Evolutionary conservation across 495 filamentous ascomycete species (phyloP).

Genomic region (Penicillium dipodomyicola): DNA sequence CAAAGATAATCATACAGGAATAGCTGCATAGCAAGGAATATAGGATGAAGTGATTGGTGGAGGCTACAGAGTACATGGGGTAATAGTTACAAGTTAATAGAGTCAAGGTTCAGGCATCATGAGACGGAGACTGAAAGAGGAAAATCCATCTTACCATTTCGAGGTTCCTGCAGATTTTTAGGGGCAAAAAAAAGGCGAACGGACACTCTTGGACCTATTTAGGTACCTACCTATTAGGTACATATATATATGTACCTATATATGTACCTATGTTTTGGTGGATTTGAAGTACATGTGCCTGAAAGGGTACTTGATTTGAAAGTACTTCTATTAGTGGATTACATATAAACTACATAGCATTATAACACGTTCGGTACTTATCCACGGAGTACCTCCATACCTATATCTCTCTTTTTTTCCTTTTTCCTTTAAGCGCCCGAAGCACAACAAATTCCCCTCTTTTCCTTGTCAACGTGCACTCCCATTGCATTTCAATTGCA

Average conservation of each 20-base stretch:
- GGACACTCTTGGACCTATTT: not conserved
- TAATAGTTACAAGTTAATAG: too few species aligned
- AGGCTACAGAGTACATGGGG: too few species aligned
- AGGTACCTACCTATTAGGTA: too few species aligned
- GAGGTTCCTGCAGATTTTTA: constrained; percentile 26
- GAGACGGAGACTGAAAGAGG: not conserved
- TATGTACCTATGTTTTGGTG: not conserved
- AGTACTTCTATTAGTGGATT: not conserved
- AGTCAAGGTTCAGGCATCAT: not conserved
- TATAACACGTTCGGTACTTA: not conserved
- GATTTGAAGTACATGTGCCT: not conserved
- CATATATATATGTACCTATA: too few species aligned
- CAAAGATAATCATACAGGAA: not conserved
- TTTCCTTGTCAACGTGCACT: not conserved
- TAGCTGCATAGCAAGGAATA: not conserved
- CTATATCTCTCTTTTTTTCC: not conserved
- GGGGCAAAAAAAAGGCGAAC: not conserved
- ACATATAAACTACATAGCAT: not conserved
- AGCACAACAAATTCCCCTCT: constrained; percentile 25
- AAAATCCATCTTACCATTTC: constrained; percentile 22
- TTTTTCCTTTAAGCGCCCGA: constrained; percentile 34
- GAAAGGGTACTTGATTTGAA: not conserved
- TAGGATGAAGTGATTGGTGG: not conserved
- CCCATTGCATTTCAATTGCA: not conserved
- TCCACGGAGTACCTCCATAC: not conserved